Evolutionary conservation across 2,329 filamentous ascomycete genomes (phyloP), one percentile per base, ranked within the genome.

Genomic region (Venturia aucupariae): DNA sequence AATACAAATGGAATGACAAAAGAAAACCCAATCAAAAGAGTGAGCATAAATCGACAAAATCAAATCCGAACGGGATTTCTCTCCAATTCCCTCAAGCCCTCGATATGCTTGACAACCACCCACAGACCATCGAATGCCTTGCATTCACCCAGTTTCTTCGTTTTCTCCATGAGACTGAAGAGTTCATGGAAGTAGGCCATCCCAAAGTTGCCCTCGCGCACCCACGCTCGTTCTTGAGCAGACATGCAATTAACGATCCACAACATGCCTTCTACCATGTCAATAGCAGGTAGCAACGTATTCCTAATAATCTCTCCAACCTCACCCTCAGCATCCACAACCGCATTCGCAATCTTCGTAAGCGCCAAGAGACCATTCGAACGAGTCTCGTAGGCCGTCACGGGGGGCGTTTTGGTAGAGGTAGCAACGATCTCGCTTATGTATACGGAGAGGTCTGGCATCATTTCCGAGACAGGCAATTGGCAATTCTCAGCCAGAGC

Each of bases 361-460:
- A 57, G 51, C 13, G 51, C 51, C 4, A 57, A 30, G 0, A 57
- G 27, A 57, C 51, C 51, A n/a, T 57, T 57, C 15, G 51, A 57
- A n/a, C 51, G 51, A 17, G 51, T 57, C 15, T 57, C 51, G 51
- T 57, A 57, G 30, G 51, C 30, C 7, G 51, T 35, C 51, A 57
- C n/a, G 2, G 30, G 51, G 3, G 51, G 51, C 7, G 27, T 57
- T 15, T 35, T 57, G 27, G 51, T 57, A 30, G 27, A 57, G 8
- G 51, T 57, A 8, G 51, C 27, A 3, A 57, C 51, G 30, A 57
- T 35, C 22, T 57, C 51, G 51, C 19, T 35, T 19, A 57, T 35
- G 51, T 57, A 57, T 27, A 57, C 51, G 27, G 51, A 57, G 6
- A 57, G 51, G 51, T 57, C 51, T 35, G 51, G 51, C 51, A 57